Evolutionary conservation across 805 yeast species (phyloP), one percentile per base, ranked within the genome.

Genomic region (Suhomyces sp.): DNA sequence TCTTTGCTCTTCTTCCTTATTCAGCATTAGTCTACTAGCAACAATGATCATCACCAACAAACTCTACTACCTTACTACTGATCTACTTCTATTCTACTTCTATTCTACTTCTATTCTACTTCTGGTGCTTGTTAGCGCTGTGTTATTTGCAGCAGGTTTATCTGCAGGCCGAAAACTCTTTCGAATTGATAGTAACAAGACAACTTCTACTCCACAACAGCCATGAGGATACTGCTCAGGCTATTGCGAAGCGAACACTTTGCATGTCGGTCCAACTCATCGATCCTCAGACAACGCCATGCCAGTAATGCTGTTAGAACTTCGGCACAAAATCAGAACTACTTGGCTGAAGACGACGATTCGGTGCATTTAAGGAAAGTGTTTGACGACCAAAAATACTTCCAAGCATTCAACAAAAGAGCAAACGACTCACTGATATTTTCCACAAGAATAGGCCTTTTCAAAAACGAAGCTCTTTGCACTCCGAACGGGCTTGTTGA

Each of bases 401-500:
- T 88, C 82, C 62, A 71, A 20, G 67, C 73, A 39, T 80, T 84
- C 64, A 82, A 78, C 58, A 68, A 66, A 46, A 51, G 61, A 1
- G 55, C 59, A 45, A n/a, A 22, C 44, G 35, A 19, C 39, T 24
- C 52, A 27, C 49, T 46, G 33, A 53, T 57, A 51, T 54, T 58
- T 20, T 46, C 51, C 43, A 47, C 56, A 3, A 43, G 63, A 7
- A 56, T 79, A 1, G 97, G 97, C 0, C 75, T 93, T 27, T 92
- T 94, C 64, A 75, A 78, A 48, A 92, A 93, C 60, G 86, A 87
- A 29, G 81, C 79, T 54, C 71, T 93, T 44, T 80, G 78, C 1
- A 76, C 84, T 1, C 89, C 97, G 0, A 72, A 79, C 3, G 97
- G 97, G 0, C 69, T 93, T 21, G 69, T 78, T 21, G 76, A 80